Percentiles rank a stretch among this genome's conserved stretches.
Evolutionary conservation across 2,329 filamentous ascomycete genomes (phyloP).

Genomic region (Fusarium sp.): DNA sequence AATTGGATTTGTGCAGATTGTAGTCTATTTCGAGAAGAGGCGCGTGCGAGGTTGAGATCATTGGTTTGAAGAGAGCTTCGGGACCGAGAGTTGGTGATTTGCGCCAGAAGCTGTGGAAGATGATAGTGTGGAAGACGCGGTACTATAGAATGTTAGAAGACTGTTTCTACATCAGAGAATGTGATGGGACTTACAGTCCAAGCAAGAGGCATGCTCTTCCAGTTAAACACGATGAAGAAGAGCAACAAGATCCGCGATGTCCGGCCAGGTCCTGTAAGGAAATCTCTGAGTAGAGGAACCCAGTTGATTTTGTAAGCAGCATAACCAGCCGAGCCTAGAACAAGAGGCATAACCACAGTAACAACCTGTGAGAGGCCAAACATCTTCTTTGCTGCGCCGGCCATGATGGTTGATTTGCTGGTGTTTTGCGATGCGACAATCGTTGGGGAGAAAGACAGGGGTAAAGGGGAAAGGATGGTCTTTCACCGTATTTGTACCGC

Average conservation of each 20-base stretch:
- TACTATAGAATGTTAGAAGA: slow-evolving; percentile 54
- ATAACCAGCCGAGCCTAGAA: slow-evolving; percentile 59
- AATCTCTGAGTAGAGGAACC: slow-evolving; percentile 53
- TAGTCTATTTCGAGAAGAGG: slow-evolving; percentile 85
- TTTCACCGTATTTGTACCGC: slow-evolving; percentile 9
- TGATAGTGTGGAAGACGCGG: slow-evolving; percentile 68
- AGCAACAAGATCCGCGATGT: slow-evolving; percentile 65
- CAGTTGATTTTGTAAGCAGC: slow-evolving; percentile 60
- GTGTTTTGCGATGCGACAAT: slow-evolving; percentile 16
- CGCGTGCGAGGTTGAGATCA: slow-evolving; percentile 74
- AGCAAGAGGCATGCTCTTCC: slow-evolving; percentile 78
- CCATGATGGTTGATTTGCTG: slow-evolving; percentile 43
- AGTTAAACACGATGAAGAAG: slow-evolving; percentile 70
- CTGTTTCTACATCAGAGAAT: not conserved
- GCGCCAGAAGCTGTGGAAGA: slow-evolving; percentile 64
- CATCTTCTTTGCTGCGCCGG: slow-evolving; percentile 51
- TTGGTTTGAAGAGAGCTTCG: slow-evolving; percentile 77
- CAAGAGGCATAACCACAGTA: slow-evolving; percentile 58
- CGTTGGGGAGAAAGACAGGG: slow-evolving; percentile 1
- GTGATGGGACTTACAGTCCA: slow-evolving; percentile 74
- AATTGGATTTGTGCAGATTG: slow-evolving; percentile 85
- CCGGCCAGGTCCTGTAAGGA: slow-evolving; percentile 66
- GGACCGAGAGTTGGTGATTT: slow-evolving; percentile 63
- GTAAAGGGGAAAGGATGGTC: not conserved
- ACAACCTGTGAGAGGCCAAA: slow-evolving; percentile 50